These are phyloP conservation scores for Alternaria dauci DNA, from an alignment of 2,329 filamentous ascomycete species.

Conservation along the genomic window DNA sequence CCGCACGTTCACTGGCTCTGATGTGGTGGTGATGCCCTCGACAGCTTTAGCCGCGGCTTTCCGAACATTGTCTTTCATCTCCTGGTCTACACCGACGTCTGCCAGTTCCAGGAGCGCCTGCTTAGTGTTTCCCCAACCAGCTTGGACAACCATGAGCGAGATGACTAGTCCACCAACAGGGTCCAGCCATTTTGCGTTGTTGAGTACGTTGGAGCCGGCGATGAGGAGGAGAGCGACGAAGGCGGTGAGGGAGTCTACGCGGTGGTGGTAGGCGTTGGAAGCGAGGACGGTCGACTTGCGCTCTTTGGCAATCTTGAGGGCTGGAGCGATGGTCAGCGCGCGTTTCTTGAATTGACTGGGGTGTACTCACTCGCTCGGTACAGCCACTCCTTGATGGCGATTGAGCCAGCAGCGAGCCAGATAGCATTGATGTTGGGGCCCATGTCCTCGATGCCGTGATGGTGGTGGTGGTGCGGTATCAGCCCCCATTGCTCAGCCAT, in stretches of 20 bases:
- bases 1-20: slow-evolving; percentile 72
- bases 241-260: slow-evolving; percentile 93
- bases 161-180: slow-evolving; percentile 93
- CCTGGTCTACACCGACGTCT: slow-evolving; percentile 87
- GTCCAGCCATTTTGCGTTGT: slow-evolving; percentile 90
- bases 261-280: slow-evolving; percentile 95
- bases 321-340: slow-evolving; percentile 58
- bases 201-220: slow-evolving; percentile 84
- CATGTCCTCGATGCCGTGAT: slow-evolving; percentile 65
- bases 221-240: slow-evolving; percentile 92
- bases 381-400: slow-evolving; percentile 94
- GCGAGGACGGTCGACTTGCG: slow-evolving; percentile 95
- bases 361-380: slow-evolving; percentile 81
- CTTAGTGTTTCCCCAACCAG: slow-evolving; percentile 85
- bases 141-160: slow-evolving; percentile 90
- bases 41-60: slow-evolving; percentile 63
- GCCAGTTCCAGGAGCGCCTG: slow-evolving; percentile 85
- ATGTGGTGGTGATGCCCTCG: slow-evolving; percentile 53
- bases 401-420: slow-evolving; percentile 90
- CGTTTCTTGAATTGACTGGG: not conserved
- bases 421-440: slow-evolving; percentile 91
- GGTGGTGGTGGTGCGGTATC: slow-evolving; percentile 69
- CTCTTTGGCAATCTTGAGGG: slow-evolving; percentile 93
- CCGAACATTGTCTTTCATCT: slow-evolving; percentile 76
- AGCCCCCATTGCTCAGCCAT: slow-evolving; percentile 54